Percentiles rank a stretch among this genome's conserved stretches.
Conservation (phyloP, 768 basidiomycete genomes). For the Podaxis sp. region DNA sequence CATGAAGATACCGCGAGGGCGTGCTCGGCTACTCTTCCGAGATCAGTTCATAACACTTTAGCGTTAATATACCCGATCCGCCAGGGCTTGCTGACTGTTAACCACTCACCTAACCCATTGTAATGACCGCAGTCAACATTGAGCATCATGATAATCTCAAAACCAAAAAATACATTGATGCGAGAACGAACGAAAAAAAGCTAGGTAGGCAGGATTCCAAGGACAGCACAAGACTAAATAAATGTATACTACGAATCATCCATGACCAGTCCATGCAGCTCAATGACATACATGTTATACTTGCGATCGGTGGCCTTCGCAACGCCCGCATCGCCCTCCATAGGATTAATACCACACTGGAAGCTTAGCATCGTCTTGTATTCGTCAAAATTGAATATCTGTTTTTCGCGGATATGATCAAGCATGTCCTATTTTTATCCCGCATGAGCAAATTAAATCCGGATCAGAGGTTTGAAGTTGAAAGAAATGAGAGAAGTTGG, state of each 20-base stretch:
- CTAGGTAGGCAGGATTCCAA: neutral
- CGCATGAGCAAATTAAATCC: neutral
- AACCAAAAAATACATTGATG: neutral
- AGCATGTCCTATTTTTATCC: conserved; percentile 63
- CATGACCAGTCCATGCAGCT: conserved; percentile 80
- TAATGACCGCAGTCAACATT: neutral
- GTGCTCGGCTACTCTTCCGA: neutral
- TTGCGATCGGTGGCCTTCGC: conserved; percentile 63
- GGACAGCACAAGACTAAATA: neutral
- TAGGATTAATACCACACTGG: conserved; percentile 80
- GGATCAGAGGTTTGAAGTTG: neutral
- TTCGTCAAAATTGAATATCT: conserved; percentile 83
- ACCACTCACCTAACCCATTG: neutral
- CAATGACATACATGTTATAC: conserved; percentile 88
- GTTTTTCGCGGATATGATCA: conserved; percentile 60
- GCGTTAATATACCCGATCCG: neutral
- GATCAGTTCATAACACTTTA: neutral
- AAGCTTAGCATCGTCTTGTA: conserved; percentile 90
- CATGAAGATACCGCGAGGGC: neutral
- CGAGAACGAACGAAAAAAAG: neutral
- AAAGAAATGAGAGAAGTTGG: neutral
- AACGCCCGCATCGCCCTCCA: conserved; percentile 46
- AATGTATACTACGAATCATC: conserved; percentile 30
- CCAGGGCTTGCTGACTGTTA: neutral
- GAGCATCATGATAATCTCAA: neutral